A percentile compares a stretch with the other conserved stretches of the same genome.
phyloP scores from a whole-genome alignment of 148 eudicot genomes.

The Pouteria glomerata region DNA sequence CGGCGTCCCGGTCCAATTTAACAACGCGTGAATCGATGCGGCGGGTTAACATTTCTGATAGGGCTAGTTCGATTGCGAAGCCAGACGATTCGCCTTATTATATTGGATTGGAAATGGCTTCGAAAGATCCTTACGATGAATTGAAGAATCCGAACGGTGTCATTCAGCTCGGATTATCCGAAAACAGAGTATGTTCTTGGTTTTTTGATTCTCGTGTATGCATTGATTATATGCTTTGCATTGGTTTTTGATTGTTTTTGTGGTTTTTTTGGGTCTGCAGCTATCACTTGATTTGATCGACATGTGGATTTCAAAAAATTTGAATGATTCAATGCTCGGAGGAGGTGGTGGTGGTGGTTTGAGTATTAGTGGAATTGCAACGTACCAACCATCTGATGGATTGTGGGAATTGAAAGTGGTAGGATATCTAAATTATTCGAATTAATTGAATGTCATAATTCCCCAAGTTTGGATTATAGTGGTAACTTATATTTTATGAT shows the following conservation, averaged over 20 bases:
- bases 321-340: conserved; percentile 31
- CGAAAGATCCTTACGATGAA: conserved; percentile 44
- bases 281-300: conserved; percentile 80
- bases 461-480: not conserved
- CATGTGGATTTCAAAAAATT: conserved; percentile 55
- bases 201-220: not conserved
- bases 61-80: conserved; percentile 45
- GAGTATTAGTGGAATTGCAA: conserved; percentile 62
- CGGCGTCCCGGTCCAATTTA: conserved; percentile 41
- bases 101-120: conserved; percentile 50
- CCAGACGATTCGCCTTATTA: conserved; percentile 59
- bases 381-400: conserved; percentile 87
- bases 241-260: not conserved
- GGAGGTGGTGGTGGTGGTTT: conserved; percentile 27
- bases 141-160: conserved; percentile 56
- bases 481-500: too few species aligned
- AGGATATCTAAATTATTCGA: not conserved
- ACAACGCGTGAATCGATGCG: conserved; percentile 33
- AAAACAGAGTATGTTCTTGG: conserved; percentile 53
- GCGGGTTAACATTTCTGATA: conserved; percentile 34
- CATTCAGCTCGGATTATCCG: conserved; percentile 74
- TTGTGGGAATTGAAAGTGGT: conserved; percentile 74
- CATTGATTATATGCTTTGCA: not conserved
- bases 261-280: conserved; percentile 28
- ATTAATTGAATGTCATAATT: not conserved